These are phyloP conservation scores for Fusarium odoratissimum DNA, from an alignment of 2,329 filamentous ascomycete species.

Conservation along the genomic window DNA sequence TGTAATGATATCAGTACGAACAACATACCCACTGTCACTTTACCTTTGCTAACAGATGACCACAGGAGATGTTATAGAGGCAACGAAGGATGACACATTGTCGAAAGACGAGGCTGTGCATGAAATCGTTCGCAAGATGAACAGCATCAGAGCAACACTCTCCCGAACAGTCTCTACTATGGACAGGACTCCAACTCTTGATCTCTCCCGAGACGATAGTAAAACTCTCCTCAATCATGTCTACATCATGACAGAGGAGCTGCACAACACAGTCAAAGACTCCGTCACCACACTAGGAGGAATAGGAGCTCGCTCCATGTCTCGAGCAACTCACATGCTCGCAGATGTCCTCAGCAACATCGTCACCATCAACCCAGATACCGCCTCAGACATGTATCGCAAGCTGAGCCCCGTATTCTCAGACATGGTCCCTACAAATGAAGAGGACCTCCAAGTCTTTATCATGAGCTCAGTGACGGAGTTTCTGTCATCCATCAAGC, in stretches of 20 bases:
- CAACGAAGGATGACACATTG: neutral
- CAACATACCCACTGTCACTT: fast-evolving
- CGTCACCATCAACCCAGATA: neutral
- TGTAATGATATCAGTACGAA: conserved; percentile 12
- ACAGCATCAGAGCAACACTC: conserved; percentile 3
- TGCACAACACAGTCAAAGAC: neutral
- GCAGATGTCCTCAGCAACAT: neutral
- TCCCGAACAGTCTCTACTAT: neutral
- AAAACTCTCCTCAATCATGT: neutral
- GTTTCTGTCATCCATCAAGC: neutral
- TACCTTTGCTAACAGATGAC: neutral
- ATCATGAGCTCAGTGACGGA: neutral
- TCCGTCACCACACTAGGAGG: neutral
- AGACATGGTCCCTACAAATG: neutral
- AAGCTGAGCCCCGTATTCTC: conserved; percentile 1
- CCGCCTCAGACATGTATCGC: neutral
- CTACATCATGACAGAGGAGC: neutral
- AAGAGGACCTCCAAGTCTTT: neutral
- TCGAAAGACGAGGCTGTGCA: neutral
- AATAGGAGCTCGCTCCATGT: conserved; percentile 8
- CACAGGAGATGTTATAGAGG: neutral
- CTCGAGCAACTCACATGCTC: neutral
- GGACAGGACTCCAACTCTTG: neutral
- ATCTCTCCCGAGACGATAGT: neutral
- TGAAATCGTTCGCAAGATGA: neutral